These are phyloP conservation scores for Melaleuca alternifolia DNA, from an alignment of 345 rosid genomes.

Conservation along the genomic window DNA sequence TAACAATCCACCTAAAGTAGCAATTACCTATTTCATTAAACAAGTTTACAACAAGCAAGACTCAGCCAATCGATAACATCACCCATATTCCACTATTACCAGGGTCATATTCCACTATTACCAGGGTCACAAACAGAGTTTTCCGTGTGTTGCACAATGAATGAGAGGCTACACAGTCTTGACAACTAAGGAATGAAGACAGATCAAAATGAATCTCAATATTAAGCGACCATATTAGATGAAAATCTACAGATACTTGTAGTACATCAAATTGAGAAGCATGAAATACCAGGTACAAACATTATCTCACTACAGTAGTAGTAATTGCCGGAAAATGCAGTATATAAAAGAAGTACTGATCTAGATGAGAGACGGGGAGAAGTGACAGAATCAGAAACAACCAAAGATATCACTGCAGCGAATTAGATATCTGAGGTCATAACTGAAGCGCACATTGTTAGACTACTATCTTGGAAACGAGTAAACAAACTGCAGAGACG, in stretches of 20 bases:
- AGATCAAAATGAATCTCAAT: neutral
- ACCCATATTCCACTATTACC: neutral
- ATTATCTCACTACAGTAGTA: neutral
- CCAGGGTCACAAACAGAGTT: neutral
- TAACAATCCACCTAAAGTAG: neutral
- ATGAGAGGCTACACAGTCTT: neutral
- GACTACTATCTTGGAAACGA: neutral
- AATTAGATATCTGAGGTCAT: neutral
- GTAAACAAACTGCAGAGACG: neutral
- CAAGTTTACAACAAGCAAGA: neutral
- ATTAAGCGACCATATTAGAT: neutral
- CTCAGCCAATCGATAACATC: neutral
- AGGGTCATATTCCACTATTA: neutral
- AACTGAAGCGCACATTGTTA: neutral
- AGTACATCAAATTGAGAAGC: neutral
- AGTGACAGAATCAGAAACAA: neutral
- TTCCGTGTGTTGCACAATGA: neutral
- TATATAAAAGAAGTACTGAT: neutral
- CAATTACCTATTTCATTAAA: neutral
- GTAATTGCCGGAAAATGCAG: neutral
- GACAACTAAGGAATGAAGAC: neutral
- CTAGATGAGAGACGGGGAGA: neutral
- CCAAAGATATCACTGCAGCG: neutral
- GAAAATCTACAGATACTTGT: neutral
- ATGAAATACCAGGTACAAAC: neutral